Evolutionary conservation across 2,329 filamentous ascomycete genomes (phyloP).

Genomic region (Trichoderma sp.): DNA sequence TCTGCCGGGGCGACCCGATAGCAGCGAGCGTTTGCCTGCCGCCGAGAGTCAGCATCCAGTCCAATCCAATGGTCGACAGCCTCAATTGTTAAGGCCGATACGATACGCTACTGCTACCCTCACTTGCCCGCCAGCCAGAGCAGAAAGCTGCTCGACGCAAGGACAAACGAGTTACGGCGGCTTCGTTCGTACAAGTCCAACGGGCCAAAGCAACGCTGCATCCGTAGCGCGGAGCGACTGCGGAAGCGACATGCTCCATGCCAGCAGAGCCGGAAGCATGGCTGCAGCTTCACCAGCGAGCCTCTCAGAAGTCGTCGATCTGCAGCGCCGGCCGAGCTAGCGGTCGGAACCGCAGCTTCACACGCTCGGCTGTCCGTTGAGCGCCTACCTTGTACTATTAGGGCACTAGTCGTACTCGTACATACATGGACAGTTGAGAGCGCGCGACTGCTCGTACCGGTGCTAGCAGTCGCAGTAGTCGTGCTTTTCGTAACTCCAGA

Average conservation of each 20-base stretch:
- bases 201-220: conserved; percentile 5
- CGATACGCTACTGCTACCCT: background rate
- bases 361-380: conserved; percentile 8
- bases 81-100: background rate
- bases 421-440: background rate
- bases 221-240: conserved; percentile 14
- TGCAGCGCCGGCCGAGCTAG: conserved; percentile 17
- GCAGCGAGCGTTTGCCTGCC: background rate
- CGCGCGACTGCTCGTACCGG: background rate
- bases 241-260: conserved; percentile 11
- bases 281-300: conserved; percentile 12
- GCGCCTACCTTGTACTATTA: background rate
- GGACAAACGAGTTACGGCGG: background rate
- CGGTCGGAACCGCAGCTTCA: conserved; percentile 16
- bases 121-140: background rate
- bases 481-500: background rate
- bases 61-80: background rate
- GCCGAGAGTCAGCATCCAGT: background rate
- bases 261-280: background rate
- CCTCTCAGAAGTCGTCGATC: conserved; percentile 16
- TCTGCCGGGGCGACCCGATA: conserved; percentile 5
- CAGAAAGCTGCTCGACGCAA: background rate
- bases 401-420: background rate
- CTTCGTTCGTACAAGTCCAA: background rate
- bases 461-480: background rate